Base-by-base conservation (phyloP, 2,329 filamentous ascomycete species). In the Talaromyces islandicus region DNA sequence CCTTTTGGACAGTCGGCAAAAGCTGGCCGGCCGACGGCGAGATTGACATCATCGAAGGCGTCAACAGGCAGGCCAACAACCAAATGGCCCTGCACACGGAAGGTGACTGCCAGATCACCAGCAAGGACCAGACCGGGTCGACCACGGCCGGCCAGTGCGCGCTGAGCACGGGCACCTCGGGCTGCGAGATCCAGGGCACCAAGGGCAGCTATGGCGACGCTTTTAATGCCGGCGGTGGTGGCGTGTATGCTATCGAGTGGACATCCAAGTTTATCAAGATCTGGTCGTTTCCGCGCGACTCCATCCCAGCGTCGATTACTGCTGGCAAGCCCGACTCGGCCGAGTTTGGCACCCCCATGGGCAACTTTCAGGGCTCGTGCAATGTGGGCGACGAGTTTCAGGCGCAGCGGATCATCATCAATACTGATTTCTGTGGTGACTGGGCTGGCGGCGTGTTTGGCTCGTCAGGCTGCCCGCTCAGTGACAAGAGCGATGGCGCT, bases 401-500 rank as follows among this genome's bases (percentile, higher is more conserved):
- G 51, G 58, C 71, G 9, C 73, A 78, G 59, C 70, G 73, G 19
- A 73, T 79, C 54, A 71, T 82, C 24, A 78, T 84, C 59, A 78
- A 83, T 64, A 80, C 76, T 1, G 81, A 80, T 0, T 83, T 84
- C 69, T 84, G 81, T 62, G 82, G 82, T 35, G 78, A 81, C 57
- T 84, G 82, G 81, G 81, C 82, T 7, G 81, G 81, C 12, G 65
- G 68, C 17, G 75, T 78, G 2, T 83, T 67, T 51, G 70, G 66
- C 6, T 57, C 88, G 83, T 71, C 72, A 53, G 69, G 73, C 35
- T 59, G 57, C 21, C 70, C 73, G 0, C 81, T 92, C 88, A 75
- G 77, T 78, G 12, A 77, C 80, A 54, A 80, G 83, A 68, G 87
- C 83, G 12, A 66, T 75, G 56, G 88, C 81, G 11, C 94, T 89